Percentiles rank a stretch among this genome's conserved stretches.
Conservation (phyloP, 23 red algal species). For the Gracilaria gracilis region DNA sequence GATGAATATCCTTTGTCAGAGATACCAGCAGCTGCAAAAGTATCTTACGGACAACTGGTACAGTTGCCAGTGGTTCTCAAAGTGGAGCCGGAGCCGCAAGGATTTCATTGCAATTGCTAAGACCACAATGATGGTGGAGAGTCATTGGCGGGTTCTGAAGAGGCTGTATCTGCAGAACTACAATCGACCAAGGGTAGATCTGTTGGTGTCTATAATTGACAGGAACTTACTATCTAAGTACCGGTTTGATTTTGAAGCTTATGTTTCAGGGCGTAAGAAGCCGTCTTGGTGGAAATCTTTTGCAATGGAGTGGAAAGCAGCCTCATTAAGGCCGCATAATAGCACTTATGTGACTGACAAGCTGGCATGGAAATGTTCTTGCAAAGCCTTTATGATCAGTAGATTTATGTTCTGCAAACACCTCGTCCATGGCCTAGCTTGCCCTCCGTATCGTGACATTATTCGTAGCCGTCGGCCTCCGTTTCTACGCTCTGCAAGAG, state of each 20-base stretch:
- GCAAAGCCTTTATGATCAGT: not conserved
- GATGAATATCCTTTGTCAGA: too few species aligned
- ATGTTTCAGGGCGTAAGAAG: not conserved
- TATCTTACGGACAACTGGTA: too few species aligned
- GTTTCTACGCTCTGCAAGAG: not conserved
- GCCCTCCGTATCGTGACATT: not conserved
- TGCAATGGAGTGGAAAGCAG: not conserved
- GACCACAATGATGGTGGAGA: slow-evolving; percentile 13
- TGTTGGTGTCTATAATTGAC: not conserved
- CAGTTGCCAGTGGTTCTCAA: too few species aligned
- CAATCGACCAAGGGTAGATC: slow-evolving; percentile 15
- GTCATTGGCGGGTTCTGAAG: slow-evolving; percentile 21
- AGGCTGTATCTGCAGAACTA: slow-evolving; percentile 1
- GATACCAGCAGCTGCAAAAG: too few species aligned
- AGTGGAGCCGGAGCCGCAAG: not conserved
- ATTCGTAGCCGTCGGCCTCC: not conserved
- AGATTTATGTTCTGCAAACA: slow-evolving; percentile 14
- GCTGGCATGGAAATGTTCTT: not conserved
- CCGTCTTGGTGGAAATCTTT: slow-evolving; percentile 11
- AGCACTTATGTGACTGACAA: not conserved
- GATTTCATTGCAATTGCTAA: not conserved
- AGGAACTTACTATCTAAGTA: not conserved
- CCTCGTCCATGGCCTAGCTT: not conserved
- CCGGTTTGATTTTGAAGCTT: not conserved
- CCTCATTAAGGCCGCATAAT: not conserved